Conservation (phyloP, 2,329 filamentous ascomycete species). For the Periconia digitata region DNA sequence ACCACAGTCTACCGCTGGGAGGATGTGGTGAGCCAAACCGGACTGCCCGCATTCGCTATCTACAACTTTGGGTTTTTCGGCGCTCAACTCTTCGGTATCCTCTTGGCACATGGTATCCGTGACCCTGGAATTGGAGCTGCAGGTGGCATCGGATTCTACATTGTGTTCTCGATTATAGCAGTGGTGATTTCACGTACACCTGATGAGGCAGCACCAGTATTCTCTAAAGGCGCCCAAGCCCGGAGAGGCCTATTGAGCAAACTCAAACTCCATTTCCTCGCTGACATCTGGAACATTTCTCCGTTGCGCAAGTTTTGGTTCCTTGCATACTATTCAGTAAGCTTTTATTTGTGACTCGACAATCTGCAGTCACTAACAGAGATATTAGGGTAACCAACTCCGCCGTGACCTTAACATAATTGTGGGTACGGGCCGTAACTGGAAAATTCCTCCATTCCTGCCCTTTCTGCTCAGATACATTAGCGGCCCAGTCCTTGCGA, state of each 20-base stretch:
- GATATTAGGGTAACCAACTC: slow-evolving; percentile 56
- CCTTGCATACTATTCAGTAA: slow-evolving; percentile 60
- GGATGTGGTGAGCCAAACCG: slow-evolving; percentile 50
- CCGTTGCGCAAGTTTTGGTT: slow-evolving; percentile 54
- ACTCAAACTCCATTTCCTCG: not conserved
- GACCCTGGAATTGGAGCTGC: slow-evolving; percentile 51
- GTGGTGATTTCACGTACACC: slow-evolving; percentile 49
- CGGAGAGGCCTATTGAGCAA: not conserved
- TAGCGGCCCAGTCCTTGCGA: slow-evolving; percentile 34
- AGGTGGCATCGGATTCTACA: slow-evolving; percentile 57
- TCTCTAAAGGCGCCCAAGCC: slow-evolving; percentile 46
- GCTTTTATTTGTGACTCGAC: slow-evolving; percentile 13
- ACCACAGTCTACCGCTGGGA: slow-evolving; percentile 58
- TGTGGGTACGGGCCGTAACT: slow-evolving; percentile 58
- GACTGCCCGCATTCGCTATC: slow-evolving; percentile 47
- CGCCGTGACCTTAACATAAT: slow-evolving; percentile 58
- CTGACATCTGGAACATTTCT: not conserved
- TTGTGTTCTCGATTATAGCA: slow-evolving; percentile 45
- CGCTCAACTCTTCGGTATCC: slow-evolving; percentile 55
- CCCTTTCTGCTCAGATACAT: slow-evolving; percentile 47
- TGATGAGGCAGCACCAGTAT: slow-evolving; percentile 42
- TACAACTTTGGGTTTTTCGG: slow-evolving; percentile 58
- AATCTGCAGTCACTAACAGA: not conserved
- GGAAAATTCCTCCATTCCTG: slow-evolving; percentile 58
- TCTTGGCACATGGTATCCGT: slow-evolving; percentile 50